Evolutionary conservation across 345 rosid species (phyloP), one percentile per base, ranked within the genome.

Genomic region (Boechera stricta): DNA sequence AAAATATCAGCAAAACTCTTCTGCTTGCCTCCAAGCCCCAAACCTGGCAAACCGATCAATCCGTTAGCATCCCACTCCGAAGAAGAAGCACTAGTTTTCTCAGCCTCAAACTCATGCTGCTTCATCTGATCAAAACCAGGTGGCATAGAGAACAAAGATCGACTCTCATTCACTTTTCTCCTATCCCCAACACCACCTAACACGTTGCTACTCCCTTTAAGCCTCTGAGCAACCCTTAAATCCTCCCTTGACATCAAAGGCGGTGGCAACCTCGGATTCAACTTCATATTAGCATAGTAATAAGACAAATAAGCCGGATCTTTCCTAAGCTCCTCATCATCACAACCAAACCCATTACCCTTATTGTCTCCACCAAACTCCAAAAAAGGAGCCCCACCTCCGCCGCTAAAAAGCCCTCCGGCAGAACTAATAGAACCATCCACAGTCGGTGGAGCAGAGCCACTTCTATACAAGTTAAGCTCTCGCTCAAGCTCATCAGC

Each of bases 241-340:
- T 92, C 98, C 84, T 89, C 98, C 76, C 87, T 88, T 10, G 98
- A 91, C 64, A 87, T 77, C 76, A 93, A 79, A 69, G 98, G 98
- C 41, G 97, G 97, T 1, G 98, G 97, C 44, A 93, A 87, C 83
- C 98, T 89, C 8, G 98, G 98, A 75, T 93, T 94, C 78, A 91
- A 75, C 76, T 91, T 91, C 78, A 86, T 88, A 78, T 90, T 87
- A 2, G 89, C 85, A 85, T 87, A 87, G 76, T 90, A 91, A 63
- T 91, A 94, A 0, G 86, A 73, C 42, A 77, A 72, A 79, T 91
- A 91, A 31, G 83, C 87, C 28, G 96, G 97, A 85, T 90, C 92
- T 75, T 92, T 87, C 92, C 96, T 90, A 52, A 86, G 78, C 80
- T 89, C 94, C 69, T 89, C 94, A 78, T 90, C 93, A 1, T 84